Percentiles rank a stretch among this genome's conserved stretches.
Conservation (phyloP, 495 filamentous ascomycete species). For the Aspergillus ellipticus region DNA sequence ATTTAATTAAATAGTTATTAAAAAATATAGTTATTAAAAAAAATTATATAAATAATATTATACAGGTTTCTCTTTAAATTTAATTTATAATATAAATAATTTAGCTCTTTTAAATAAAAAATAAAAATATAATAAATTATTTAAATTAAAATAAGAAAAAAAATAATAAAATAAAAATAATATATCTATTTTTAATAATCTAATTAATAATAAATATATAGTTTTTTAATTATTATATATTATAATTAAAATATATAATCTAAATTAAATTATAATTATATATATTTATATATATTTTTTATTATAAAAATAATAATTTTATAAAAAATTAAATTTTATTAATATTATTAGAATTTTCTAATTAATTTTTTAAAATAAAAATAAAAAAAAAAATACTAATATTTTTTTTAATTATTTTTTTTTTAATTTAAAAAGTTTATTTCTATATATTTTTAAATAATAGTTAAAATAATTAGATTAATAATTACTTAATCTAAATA, state of each 20-base stretch:
- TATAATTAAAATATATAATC: too few species aligned
- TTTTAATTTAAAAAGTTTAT: neutral
- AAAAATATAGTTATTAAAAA: neutral
- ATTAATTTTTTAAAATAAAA: constrained; percentile 18
- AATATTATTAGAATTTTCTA: constrained; percentile 7
- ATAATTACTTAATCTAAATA: constrained; percentile 3
- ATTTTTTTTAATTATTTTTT: constrained; percentile 8
- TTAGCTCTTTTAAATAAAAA: neutral
- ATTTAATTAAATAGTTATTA: neutral
- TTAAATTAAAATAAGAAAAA: constrained; percentile 12
- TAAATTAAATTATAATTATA: neutral
- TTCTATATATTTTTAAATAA: neutral
- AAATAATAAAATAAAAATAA: neutral
- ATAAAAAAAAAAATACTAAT: neutral
- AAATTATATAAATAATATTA: neutral
- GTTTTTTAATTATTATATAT: neutral
- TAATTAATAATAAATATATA: neutral
- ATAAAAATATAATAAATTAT: constrained; percentile 10
- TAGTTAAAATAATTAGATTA: neutral
- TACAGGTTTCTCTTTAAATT: too few species aligned
- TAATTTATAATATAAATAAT: too few species aligned
- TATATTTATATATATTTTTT: neutral
- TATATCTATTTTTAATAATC: neutral
- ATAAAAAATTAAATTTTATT: constrained; percentile 6
- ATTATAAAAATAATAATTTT: neutral